phyloP scores from a whole-genome alignment of 805 yeast genomes.

The Suhomyces canberraensis region DNA sequence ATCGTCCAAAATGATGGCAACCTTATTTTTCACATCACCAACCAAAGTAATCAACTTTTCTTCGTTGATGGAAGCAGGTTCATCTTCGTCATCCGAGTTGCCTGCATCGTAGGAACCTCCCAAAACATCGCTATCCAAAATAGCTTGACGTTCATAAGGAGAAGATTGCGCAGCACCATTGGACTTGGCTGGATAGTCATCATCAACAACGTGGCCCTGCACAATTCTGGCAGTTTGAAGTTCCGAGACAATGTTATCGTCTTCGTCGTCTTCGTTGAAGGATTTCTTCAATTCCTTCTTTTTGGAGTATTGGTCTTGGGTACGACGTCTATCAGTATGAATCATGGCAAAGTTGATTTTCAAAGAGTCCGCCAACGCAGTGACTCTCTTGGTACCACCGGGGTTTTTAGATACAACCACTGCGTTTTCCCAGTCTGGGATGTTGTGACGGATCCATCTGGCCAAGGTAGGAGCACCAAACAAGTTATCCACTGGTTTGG shows the following conservation, averaged over 20 bases:
- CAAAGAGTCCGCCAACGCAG: slow-evolving; percentile 94
- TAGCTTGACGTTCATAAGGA: slow-evolving; percentile 12
- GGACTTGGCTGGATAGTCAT: slow-evolving; percentile 48
- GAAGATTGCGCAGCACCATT: slow-evolving; percentile 11
- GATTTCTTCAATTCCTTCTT: slow-evolving; percentile 41
- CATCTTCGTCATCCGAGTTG: slow-evolving; percentile 88
- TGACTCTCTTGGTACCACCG: slow-evolving; percentile 97
- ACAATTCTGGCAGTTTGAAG: slow-evolving; percentile 95
- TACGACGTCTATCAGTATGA: slow-evolving; percentile 94
- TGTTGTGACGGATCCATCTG: slow-evolving; percentile 89
- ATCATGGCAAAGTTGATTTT: slow-evolving; percentile 98
- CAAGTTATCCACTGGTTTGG: slow-evolving; percentile 94
- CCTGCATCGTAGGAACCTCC: slow-evolving; percentile 78
- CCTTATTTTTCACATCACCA: slow-evolving; percentile 89
- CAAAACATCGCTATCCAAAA: slow-evolving; percentile 51
- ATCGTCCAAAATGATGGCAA: slow-evolving; percentile 93
- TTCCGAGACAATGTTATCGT: slow-evolving; percentile 68
- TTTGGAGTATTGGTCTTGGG: slow-evolving; percentile 55
- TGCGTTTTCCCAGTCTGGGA: slow-evolving; percentile 79
- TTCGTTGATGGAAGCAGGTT: slow-evolving; percentile 53
- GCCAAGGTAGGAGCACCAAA: slow-evolving; percentile 97
- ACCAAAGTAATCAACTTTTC: slow-evolving; percentile 94
- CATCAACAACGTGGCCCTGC: slow-evolving; percentile 95
- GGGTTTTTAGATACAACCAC: slow-evolving; percentile 99
- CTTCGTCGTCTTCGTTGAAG: slow-evolving; percentile 52